Conservation (phyloP, 768 basidiomycete species). For the Tylopilus rubrobrunneus region DNA sequence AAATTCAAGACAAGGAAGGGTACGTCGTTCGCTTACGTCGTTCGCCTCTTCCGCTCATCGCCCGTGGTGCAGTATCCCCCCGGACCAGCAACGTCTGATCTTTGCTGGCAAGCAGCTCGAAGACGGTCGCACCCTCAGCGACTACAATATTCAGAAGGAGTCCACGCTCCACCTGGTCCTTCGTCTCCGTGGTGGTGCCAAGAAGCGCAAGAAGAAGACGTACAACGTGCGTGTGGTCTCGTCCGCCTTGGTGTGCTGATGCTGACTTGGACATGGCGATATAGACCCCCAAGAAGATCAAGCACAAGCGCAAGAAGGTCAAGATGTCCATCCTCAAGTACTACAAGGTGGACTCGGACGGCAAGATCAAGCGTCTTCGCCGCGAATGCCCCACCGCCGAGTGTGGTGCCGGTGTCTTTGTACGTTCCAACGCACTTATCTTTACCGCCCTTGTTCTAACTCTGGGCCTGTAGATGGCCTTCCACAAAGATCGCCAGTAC, state of each 20-base stretch:
- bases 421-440: conserved; percentile 34
- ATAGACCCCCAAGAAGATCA: conserved; percentile 98
- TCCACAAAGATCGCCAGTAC: conserved; percentile 97
- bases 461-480: conserved; percentile 74
- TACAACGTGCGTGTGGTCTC: conserved; percentile 73
- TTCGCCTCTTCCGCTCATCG: not conserved
- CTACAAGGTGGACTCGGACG: conserved; percentile 99
- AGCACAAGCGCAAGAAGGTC: conserved; percentile 99
- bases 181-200: conserved; percentile 97
- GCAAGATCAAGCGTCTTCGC: conserved; percentile 98
- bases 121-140: conserved; percentile 93
- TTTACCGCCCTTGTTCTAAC: not conserved
- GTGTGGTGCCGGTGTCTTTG: conserved; percentile 84
- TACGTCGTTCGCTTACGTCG: conserved; percentile 29
- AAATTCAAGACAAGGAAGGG: conserved; percentile 98
- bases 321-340: conserved; percentile 99
- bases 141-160: conserved; percentile 99
- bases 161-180: conserved; percentile 97
- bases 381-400: conserved; percentile 89
- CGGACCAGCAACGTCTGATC: conserved; percentile 96
- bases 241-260: not conserved
- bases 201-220: conserved; percentile 99
- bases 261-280: conserved; percentile 3
- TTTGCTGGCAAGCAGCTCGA: conserved; percentile 99
- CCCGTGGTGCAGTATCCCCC: conserved; percentile 59